Conservation (phyloP, 495 filamentous ascomycete genomes). For the Trichoderma orchidacearum region DNA sequence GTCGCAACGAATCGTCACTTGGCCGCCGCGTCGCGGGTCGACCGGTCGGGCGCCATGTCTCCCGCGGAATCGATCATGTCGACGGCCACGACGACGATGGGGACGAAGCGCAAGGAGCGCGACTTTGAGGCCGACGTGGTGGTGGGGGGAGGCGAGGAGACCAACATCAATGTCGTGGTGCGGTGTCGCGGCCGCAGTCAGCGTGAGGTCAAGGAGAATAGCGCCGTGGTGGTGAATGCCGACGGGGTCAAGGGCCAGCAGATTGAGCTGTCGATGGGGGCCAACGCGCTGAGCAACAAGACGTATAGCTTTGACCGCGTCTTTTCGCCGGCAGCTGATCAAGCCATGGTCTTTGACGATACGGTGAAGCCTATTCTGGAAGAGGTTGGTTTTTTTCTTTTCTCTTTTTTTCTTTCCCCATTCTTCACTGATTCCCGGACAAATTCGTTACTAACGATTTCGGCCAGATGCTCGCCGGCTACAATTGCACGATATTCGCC, state of each 20-base stretch:
- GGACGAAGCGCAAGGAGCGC: conserved; percentile 66
- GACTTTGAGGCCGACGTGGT: conserved; percentile 55
- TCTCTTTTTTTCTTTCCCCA: too few species aligned
- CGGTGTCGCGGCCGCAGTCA: conserved; percentile 87
- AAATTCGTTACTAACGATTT: conserved; percentile 9
- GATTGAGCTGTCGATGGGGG: conserved; percentile 83
- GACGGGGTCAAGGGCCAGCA: conserved; percentile 73
- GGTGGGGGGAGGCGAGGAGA: conserved; percentile 49
- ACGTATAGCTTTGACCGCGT: conserved; percentile 94
- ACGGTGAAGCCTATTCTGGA: conserved; percentile 84
- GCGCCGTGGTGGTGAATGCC: conserved; percentile 76
- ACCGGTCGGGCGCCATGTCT: conserved; percentile 35
- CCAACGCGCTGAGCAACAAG: conserved; percentile 85
- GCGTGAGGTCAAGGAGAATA: conserved; percentile 84
- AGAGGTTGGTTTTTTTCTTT: conserved; percentile 46
- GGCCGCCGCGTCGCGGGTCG: conserved; percentile 6
- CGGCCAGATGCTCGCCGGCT: conserved; percentile 81
- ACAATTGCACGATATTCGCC: conserved; percentile 97
- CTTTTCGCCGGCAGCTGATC: conserved; percentile 90
- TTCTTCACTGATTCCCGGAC: too few species aligned
- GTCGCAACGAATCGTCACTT: background rate
- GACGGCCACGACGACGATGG: conserved; percentile 32
- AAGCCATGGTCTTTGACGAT: conserved; percentile 84
- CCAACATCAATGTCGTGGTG: conserved; percentile 95
- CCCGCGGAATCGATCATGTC: conserved; percentile 51